Percentiles rank a stretch among this genome's conserved stretches.
Conservation (phyloP, 306 rosid genomes). For the Spatholobus suberectus region DNA sequence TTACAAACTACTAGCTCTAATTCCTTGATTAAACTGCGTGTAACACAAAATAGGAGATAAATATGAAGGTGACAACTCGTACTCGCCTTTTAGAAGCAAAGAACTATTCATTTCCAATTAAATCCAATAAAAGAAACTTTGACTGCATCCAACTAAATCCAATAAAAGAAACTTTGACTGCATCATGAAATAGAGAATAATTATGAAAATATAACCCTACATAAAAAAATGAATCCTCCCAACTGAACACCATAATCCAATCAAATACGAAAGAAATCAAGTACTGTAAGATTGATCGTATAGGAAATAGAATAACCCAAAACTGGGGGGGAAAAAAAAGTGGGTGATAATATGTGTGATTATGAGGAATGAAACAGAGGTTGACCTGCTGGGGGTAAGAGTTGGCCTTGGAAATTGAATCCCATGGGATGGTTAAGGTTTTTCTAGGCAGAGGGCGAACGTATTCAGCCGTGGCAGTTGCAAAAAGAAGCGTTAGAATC, state of each 20-base stretch:
- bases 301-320: neutral
- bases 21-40: too few species aligned
- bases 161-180: neutral
- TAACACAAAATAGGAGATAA: neutral
- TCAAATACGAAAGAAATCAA: neutral
- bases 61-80: neutral
- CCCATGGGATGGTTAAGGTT: conserved; percentile 59
- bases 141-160: neutral
- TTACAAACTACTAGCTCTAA: neutral
- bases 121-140: neutral
- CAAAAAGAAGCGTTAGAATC: conserved; percentile 16
- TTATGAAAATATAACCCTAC: neutral
- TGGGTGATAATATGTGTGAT: neutral
- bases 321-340: neutral
- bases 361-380: neutral
- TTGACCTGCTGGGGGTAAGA: conserved; percentile 83
- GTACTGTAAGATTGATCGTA: neutral
- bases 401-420: conserved; percentile 39
- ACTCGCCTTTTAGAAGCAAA: neutral
- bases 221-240: neutral
- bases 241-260: neutral
- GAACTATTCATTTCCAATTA: neutral
- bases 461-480: conserved; percentile 56
- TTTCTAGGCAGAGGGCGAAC: conserved; percentile 80
- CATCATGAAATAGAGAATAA: neutral